Evolutionary conservation across 768 basidiomycete genomes (phyloP).

Genomic region (Suillus hirtellus): DNA sequence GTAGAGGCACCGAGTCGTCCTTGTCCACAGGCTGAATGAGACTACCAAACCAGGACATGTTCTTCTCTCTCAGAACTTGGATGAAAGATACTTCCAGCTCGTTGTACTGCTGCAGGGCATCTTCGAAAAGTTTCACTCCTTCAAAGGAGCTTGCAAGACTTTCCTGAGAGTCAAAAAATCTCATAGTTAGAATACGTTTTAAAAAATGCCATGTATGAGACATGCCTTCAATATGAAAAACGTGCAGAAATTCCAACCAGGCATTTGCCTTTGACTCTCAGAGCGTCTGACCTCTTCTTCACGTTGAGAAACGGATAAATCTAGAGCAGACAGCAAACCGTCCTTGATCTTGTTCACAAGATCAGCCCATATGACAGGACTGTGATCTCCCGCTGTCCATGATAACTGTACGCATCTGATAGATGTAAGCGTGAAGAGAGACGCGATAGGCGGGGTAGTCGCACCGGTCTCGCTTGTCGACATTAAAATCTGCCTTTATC

Average conservation of each 20-base stretch:
- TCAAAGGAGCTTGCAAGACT: constrained; percentile 91
- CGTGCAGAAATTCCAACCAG: constrained; percentile 98
- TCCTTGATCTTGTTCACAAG: constrained; percentile 89
- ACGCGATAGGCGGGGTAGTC: constrained; percentile 5
- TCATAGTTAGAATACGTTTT: background rate
- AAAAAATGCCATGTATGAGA: constrained; percentile 8
- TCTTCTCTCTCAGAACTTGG: constrained; percentile 72
- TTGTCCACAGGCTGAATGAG: constrained; percentile 67
- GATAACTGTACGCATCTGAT: constrained; percentile 81
- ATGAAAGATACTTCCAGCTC: constrained; percentile 88
- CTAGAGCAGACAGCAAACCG: constrained; percentile 81
- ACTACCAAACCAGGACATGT: constrained; percentile 90
- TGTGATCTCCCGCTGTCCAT: constrained; percentile 71
- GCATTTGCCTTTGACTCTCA: constrained; percentile 87
- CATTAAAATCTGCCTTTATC: constrained; percentile 89
- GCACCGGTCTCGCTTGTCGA: constrained; percentile 84
- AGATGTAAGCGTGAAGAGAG: constrained; percentile 11
- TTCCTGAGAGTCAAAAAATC: constrained; percentile 58
- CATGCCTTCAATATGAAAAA: constrained; percentile 93
- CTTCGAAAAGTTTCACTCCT: constrained; percentile 85
- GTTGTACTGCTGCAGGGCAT: constrained; percentile 85
- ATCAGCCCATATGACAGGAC: constrained; percentile 85
- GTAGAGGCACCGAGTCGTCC: constrained; percentile 80
- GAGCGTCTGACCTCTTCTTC: constrained; percentile 91
- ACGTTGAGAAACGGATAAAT: constrained; percentile 69